Evolutionary conservation across 495 filamentous ascomycete species (phyloP).

Genomic region (Penicillium alfredii): DNA sequence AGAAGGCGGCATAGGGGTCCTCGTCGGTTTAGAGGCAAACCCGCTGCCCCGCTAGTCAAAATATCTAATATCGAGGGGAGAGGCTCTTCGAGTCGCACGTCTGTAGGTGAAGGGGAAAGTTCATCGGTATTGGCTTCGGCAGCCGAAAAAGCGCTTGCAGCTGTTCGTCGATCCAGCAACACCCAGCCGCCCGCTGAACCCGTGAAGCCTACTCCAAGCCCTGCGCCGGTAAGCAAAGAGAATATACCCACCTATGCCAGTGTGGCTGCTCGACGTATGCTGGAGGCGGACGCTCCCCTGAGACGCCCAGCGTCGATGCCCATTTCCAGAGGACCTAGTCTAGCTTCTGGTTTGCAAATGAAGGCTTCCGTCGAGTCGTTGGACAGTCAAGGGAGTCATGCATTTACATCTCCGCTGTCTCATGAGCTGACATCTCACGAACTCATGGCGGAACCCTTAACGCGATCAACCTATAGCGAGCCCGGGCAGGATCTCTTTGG

Average conservation of each 20-base stretch:
- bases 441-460: constrained; percentile 21
- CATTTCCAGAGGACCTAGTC: constrained; percentile 12
- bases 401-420: constrained; percentile 29
- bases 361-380: constrained; percentile 36
- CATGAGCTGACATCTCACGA: constrained; percentile 23
- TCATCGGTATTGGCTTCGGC: constrained; percentile 27
- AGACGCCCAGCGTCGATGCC: constrained; percentile 24
- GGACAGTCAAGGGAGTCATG: constrained; percentile 20
- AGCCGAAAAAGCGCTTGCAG: constrained; percentile 34
- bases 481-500: constrained; percentile 19
- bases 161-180: constrained; percentile 33
- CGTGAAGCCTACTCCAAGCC: background rate
- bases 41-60: constrained; percentile 31
- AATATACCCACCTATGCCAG: constrained; percentile 27
- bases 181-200: constrained; percentile 19
- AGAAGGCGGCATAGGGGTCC: constrained; percentile 11
- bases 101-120: constrained; percentile 10
- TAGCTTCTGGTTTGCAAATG: constrained; percentile 18
- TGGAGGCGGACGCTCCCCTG: constrained; percentile 9
- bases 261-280: constrained; percentile 19
- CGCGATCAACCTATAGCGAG: constrained; percentile 36
- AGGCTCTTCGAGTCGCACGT: constrained; percentile 29
- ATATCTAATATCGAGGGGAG: constrained; percentile 27
- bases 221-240: constrained; percentile 13
- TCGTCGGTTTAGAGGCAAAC: constrained; percentile 28